A percentile compares a stretch with the other conserved stretches of the same genome.
These are phyloP conservation scores for Bromus sterilis DNA, from an alignment of 176 grass and related monocot genomes.

Conservation along the genomic window DNA sequence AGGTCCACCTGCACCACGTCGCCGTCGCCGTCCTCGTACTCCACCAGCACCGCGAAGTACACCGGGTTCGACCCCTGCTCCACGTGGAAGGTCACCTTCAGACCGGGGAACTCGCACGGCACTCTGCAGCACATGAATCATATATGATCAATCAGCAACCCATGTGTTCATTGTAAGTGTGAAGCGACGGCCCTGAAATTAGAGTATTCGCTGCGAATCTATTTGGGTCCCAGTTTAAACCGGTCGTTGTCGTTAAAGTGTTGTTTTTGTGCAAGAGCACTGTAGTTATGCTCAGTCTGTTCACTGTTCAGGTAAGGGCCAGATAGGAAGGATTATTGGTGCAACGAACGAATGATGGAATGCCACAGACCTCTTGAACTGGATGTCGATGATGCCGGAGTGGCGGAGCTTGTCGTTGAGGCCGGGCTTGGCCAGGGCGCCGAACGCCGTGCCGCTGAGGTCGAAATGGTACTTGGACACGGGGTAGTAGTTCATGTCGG, in stretches of 20 bases:
- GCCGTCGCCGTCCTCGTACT: slow-evolving; percentile 66
- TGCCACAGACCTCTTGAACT: slow-evolving; percentile 43
- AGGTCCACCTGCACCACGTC: slow-evolving; percentile 60
- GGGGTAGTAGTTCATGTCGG: slow-evolving; percentile 61
- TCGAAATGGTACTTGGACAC: slow-evolving; percentile 53
- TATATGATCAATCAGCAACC: not conserved
- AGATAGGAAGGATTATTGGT: not conserved
- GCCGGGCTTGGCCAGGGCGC: slow-evolving; percentile 50
- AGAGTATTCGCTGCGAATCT: not conserved
- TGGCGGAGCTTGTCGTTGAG: slow-evolving; percentile 38
- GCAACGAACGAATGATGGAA: not conserved
- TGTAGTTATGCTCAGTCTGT: not conserved
- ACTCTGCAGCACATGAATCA: slow-evolving; percentile 23
- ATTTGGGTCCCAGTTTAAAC: slow-evolving; percentile 11
- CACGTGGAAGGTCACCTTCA: slow-evolving; percentile 53
- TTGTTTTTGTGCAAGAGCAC: slow-evolving; percentile 6
- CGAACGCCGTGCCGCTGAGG: slow-evolving; percentile 63
- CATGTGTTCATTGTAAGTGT: slow-evolving; percentile 3
- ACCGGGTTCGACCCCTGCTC: slow-evolving; percentile 70
- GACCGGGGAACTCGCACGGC: slow-evolving; percentile 42
- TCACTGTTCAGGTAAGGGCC: not conserved
- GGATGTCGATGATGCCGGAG: slow-evolving; percentile 53
- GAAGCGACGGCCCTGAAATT: not conserved
- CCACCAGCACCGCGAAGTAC: slow-evolving; percentile 55
- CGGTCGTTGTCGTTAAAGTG: not conserved